These are phyloP conservation scores for Penicillium canescens DNA, from an alignment of 495 filamentous ascomycete species.

Conservation along the genomic window DNA sequence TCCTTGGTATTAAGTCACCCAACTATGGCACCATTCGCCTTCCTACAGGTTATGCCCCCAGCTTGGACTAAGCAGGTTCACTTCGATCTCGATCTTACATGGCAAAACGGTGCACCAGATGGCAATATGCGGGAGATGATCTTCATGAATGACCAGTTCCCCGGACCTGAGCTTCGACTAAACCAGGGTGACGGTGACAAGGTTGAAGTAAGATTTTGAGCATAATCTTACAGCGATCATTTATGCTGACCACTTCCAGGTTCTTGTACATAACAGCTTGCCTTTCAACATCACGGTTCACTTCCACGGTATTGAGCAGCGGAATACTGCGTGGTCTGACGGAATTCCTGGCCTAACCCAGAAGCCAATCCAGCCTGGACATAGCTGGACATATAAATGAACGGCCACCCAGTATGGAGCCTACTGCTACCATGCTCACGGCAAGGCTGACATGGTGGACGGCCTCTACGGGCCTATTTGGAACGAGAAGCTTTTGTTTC, in stretches of 20 bases:
- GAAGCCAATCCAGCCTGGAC: constrained; percentile 44
- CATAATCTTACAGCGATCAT: constrained; percentile 5
- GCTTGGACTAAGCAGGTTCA: constrained; percentile 24
- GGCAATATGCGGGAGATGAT: constrained; percentile 45
- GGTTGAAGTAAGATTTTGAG: constrained; percentile 44
- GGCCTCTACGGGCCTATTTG: constrained; percentile 53
- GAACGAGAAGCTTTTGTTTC: constrained; percentile 26
- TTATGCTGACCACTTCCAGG: constrained; percentile 2
- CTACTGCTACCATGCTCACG: constrained; percentile 52
- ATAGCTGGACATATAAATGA: constrained; percentile 50
- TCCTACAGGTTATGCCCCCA: constrained; percentile 11
- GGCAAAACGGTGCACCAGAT: constrained; percentile 40
- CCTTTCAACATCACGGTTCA: constrained; percentile 51
- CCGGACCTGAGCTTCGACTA: constrained; percentile 52
- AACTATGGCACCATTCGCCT: constrained; percentile 11
- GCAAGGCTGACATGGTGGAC: constrained; percentile 46
- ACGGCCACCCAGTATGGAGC: constrained; percentile 26
- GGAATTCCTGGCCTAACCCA: constrained; percentile 51
- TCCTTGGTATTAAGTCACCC: not conserved
- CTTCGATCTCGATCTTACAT: constrained; percentile 36
- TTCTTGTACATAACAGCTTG: constrained; percentile 48
- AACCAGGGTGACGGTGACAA: constrained; percentile 51
- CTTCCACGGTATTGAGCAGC: constrained; percentile 43
- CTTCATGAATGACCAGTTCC: constrained; percentile 59
- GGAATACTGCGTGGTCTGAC: constrained; percentile 45